phyloP scores from a whole-genome alignment of 2,329 filamentous ascomycete species.

The Aureobasidium sp. region DNA sequence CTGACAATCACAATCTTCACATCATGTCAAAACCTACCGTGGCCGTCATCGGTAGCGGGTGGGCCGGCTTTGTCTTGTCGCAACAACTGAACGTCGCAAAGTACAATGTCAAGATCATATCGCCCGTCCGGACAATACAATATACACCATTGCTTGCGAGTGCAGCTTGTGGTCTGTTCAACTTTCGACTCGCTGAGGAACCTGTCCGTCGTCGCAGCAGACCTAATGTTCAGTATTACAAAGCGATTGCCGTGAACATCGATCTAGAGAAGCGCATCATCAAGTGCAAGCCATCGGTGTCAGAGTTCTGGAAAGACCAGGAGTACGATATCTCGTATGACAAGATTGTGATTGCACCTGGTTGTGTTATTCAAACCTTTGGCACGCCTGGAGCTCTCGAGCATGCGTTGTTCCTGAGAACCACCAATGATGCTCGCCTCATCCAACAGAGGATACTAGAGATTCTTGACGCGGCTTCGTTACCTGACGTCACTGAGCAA shows the following conservation, averaged over 20 bases:
- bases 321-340: constrained; percentile 37
- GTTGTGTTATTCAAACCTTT: constrained; percentile 35
- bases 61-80: constrained; percentile 33
- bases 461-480: constrained; percentile 30
- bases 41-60: constrained; percentile 34
- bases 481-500: constrained; percentile 24
- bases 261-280: constrained; percentile 30
- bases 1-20: too few relatives aligned
- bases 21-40: constrained; percentile 15
- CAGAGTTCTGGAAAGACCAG: constrained; percentile 24
- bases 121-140: constrained; percentile 35
- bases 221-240: constrained; percentile 29
- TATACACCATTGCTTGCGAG: constrained; percentile 39
- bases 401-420: constrained; percentile 33
- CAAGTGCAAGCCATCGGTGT: constrained; percentile 28
- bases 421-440: constrained; percentile 28
- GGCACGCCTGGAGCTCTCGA: constrained; percentile 33
- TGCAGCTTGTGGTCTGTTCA: constrained; percentile 38
- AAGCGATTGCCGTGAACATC: constrained; percentile 33
- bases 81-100: constrained; percentile 30
- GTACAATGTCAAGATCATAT: constrained; percentile 35
- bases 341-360: constrained; percentile 35
- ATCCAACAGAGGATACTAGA: constrained; percentile 31
- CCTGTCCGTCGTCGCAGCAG: constrained; percentile 31
- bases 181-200: constrained; percentile 39